These are phyloP conservation scores for Sugiyamaella novakii DNA, from an alignment of 1,139 yeast species.

Conservation along the genomic window DNA sequence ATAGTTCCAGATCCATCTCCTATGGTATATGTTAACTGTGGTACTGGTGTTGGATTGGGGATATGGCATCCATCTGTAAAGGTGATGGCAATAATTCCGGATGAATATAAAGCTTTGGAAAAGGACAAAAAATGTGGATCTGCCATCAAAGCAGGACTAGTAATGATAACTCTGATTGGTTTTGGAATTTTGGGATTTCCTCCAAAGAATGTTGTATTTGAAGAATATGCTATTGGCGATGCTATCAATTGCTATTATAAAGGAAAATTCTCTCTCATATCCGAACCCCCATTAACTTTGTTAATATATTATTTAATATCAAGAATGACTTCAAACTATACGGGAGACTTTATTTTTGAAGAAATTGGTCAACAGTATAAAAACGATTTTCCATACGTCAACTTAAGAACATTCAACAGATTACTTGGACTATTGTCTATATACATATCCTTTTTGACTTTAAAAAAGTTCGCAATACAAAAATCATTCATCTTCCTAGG, in stretches of 20 bases:
- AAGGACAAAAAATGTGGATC: background rate
- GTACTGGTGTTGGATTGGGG: slow-evolving; percentile 14
- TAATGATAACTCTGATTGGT: background rate
- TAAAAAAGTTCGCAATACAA: background rate
- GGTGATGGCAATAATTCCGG: background rate
- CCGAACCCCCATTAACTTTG: slow-evolving; percentile 64
- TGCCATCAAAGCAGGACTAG: background rate
- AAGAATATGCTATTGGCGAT: slow-evolving; percentile 59
- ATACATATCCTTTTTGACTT: background rate
- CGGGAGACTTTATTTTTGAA: slow-evolving; percentile 44
- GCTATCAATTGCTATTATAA: slow-evolving; percentile 54
- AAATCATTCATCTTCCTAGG: slow-evolving; percentile 49
- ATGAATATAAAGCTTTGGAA: background rate
- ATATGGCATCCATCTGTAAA: slow-evolving; percentile 8
- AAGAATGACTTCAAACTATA: slow-evolving; percentile 49
- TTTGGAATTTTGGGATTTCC: background rate
- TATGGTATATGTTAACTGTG: background rate
- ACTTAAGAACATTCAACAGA: slow-evolving; percentile 1
- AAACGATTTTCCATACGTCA: slow-evolving; percentile 44
- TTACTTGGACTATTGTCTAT: slow-evolving; percentile 3
- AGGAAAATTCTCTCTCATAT: slow-evolving; percentile 59
- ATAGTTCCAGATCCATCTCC: too few relatives aligned
- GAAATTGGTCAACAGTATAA: slow-evolving; percentile 41
- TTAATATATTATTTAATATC: slow-evolving; percentile 48
- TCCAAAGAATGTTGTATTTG: slow-evolving; percentile 49